These are phyloP conservation scores for Rosa multiflora DNA, from an alignment of 306 rosid species.

Conservation along the genomic window DNA sequence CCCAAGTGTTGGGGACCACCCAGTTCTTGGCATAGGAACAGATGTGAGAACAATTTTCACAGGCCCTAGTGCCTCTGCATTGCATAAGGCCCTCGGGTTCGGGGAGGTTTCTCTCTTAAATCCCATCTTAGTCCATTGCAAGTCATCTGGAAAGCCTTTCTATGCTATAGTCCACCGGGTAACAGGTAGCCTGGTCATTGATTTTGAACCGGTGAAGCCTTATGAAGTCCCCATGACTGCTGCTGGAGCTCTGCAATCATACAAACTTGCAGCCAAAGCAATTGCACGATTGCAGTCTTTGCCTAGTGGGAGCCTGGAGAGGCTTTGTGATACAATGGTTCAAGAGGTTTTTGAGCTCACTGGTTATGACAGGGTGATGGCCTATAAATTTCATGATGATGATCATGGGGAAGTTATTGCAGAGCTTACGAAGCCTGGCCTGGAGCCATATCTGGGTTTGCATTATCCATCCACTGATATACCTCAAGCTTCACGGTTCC, in stretches of 20 bases:
- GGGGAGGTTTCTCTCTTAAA: conserved; percentile 89
- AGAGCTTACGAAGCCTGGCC: conserved; percentile 75
- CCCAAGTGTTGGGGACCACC: conserved; percentile 88
- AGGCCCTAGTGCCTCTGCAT: conserved; percentile 76
- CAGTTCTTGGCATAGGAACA: conserved; percentile 87
- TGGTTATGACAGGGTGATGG: conserved; percentile 99
- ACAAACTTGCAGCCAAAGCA: conserved; percentile 96
- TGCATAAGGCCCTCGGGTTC: conserved; percentile 86
- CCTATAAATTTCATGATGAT: conserved; percentile 95
- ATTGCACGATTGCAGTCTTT: conserved; percentile 77
- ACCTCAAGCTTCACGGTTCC: conserved; percentile 92
- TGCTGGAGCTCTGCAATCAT: conserved; percentile 89
- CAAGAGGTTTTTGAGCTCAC: conserved; percentile 96
- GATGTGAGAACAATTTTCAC: conserved; percentile 78
- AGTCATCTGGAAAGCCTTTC: conserved; percentile 94
- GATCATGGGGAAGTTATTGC: conserved; percentile 94
- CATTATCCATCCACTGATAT: conserved; percentile 96
- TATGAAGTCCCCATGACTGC: conserved; percentile 89
- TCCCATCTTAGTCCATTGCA: conserved; percentile 93
- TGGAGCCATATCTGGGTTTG: conserved; percentile 86
- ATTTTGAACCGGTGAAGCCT: conserved; percentile 95
- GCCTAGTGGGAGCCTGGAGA: conserved; percentile 88
- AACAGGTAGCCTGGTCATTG: conserved; percentile 79
- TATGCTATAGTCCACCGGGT: conserved; percentile 88
- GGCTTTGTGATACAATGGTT: conserved; percentile 93